These are phyloP conservation scores for Kurtzmaniella quercitrusa DNA, from an alignment of 1,139 yeast species.

Conservation along the genomic window DNA sequence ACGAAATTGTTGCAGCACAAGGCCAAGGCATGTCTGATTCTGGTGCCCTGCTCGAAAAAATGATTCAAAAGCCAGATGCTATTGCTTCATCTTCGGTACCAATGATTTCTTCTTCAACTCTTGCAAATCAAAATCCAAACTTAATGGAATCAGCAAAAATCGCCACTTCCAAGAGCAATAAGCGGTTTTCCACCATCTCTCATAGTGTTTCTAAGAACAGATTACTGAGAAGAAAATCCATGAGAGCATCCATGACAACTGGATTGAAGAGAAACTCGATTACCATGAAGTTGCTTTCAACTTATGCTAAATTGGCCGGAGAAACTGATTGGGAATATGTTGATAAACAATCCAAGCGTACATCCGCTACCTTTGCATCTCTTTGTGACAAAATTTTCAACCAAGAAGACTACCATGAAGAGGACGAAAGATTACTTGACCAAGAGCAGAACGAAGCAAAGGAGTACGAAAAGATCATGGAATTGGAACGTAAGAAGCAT, in stretches of 20 bases:
- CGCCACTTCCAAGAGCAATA: conserved; percentile 17
- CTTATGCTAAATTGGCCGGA: conserved; percentile 66
- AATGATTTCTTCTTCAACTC: conserved; percentile 1
- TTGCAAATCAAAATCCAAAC: conserved; percentile 11
- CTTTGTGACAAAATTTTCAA: conserved; percentile 73
- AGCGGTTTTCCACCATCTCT: conserved; percentile 31
- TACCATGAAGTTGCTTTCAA: conserved; percentile 62
- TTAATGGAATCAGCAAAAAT: conserved; percentile 30
- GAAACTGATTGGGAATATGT: conserved; percentile 69
- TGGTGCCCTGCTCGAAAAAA: conserved; percentile 40
- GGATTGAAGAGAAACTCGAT: conserved; percentile 65
- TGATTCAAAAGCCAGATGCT: conserved; percentile 5
- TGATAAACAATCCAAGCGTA: conserved; percentile 70
- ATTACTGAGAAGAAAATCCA: conserved; percentile 35
- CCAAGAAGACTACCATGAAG: conserved; percentile 51
- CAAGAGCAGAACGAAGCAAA: conserved; percentile 48
- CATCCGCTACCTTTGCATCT: conserved; percentile 74
- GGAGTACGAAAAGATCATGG: conserved; percentile 49
- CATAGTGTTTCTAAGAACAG: conserved; percentile 28
- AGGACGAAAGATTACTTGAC: conserved; percentile 48
- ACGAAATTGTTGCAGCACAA: conserved; percentile 44
- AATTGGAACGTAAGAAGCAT: conserved; percentile 46
- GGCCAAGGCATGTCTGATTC: conserved; percentile 23
- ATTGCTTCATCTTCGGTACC: conserved; percentile 17
- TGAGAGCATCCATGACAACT: conserved; percentile 39